Conservation (phyloP, 441 rosid genomes). For the Jatropha multifida region DNA sequence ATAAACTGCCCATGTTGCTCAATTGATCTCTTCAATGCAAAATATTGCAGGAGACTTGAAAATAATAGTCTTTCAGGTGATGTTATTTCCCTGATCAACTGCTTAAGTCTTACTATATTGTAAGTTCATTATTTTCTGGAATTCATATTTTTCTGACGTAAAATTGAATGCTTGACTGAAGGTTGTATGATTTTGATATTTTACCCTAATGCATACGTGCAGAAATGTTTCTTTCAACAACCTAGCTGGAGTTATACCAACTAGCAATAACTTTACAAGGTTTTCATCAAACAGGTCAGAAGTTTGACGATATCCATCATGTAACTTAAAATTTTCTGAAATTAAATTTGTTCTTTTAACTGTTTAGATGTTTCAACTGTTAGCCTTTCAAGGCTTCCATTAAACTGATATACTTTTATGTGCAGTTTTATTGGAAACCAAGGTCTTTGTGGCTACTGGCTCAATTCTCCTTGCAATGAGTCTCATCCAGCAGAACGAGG, state of each 20-base stretch:
- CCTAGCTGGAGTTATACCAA: conserved; percentile 76
- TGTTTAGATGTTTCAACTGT: not conserved
- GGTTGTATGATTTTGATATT: not conserved
- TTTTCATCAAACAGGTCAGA: conserved; percentile 67
- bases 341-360: not conserved
- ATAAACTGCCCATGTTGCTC: not conserved
- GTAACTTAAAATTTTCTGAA: not conserved
- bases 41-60: conserved; percentile 66
- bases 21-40: not conserved
- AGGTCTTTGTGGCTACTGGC: conserved; percentile 78
- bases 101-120: conserved; percentile 67
- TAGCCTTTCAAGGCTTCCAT: not conserved
- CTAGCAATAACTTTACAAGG: conserved; percentile 73
- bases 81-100: conserved; percentile 57
- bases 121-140: conserved; percentile 33
- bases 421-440: conserved; percentile 81
- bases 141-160: not conserved
- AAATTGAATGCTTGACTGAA: conserved; percentile 4
- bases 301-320: not conserved
- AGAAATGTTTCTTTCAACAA: conserved; percentile 89
- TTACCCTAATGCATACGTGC: conserved; percentile 22
- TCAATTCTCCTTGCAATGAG: conserved; percentile 53
- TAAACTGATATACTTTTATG: conserved; percentile 7
- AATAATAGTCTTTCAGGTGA: conserved; percentile 78
- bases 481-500: conserved; percentile 71